Conservation (phyloP, 768 basidiomycete species). For the Leccinellum rugosiceps region DNA sequence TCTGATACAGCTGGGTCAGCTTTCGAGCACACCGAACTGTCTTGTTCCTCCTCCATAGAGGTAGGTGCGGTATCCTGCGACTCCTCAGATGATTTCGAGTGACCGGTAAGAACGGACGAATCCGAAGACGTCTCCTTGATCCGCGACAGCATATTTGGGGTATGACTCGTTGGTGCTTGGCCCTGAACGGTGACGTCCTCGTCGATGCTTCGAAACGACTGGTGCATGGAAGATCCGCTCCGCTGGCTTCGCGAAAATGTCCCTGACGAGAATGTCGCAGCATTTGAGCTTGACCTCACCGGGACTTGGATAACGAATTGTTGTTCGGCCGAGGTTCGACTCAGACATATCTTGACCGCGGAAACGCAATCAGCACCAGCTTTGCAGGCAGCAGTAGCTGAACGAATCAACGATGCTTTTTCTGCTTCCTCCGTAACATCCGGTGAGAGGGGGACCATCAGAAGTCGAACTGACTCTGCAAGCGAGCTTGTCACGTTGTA, state of each 20-base stretch:
- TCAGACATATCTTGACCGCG: constrained; percentile 79
- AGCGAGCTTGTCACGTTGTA: constrained; percentile 84
- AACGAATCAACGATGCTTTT: constrained; percentile 70
- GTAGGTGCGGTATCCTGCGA: constrained; percentile 51
- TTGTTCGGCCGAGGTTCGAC: constrained; percentile 55
- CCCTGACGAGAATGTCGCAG: constrained; percentile 44
- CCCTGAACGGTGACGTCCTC: constrained; percentile 62
- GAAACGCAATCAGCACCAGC: constrained; percentile 87
- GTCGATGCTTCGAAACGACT: constrained; percentile 38
- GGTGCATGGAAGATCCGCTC: constrained; percentile 38
- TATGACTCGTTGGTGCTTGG: constrained; percentile 33
- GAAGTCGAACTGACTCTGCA: constrained; percentile 80
- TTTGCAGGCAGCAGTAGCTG: constrained; percentile 86
- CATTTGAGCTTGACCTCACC: constrained; percentile 41
- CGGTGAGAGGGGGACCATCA: constrained; percentile 51
- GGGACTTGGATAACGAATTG: constrained; percentile 68
- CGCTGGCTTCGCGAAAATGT: constrained; percentile 42
- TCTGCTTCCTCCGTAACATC: constrained; percentile 76
- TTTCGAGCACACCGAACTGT: constrained; percentile 30
- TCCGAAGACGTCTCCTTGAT: constrained; percentile 49
- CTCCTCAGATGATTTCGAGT: constrained; percentile 42
- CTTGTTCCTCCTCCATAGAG: constrained; percentile 47
- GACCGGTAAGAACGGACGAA: constrained; percentile 39
- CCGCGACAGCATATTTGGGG: constrained; percentile 9
- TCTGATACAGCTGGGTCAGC: constrained; percentile 27